Evolutionary conservation across 148 eudicot genomes (phyloP).

Genomic region (Cornus kousa): DNA sequence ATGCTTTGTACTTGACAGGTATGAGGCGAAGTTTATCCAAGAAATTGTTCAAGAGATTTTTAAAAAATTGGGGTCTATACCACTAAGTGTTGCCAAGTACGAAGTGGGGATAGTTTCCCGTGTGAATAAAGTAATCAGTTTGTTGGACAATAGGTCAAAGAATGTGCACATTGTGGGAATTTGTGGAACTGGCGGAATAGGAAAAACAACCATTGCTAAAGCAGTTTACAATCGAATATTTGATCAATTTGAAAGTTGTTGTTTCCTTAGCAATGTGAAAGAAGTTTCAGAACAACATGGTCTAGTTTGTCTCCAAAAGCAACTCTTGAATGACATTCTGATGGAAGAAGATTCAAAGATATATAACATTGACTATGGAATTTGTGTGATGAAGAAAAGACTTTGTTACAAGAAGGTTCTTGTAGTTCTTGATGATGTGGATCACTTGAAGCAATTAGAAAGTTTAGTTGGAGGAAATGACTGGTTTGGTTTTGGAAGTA

Average conservation of each 20-base stretch:
- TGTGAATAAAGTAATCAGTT: background rate
- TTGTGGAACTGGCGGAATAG: slow-evolving; percentile 12
- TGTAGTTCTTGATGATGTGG: no score
- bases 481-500: no score
- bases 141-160: background rate
- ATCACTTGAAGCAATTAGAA: no score
- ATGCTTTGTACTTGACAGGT: no score
- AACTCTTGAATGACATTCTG: background rate
- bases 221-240: background rate
- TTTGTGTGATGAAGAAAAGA: no score
- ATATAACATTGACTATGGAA: no score
- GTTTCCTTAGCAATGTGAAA: slow-evolving; percentile 2
- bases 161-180: slow-evolving; percentile 1
- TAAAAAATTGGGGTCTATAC: background rate
- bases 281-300: background rate
- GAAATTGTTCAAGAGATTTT: slow-evolving; percentile 1
- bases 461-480: no score
- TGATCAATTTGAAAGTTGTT: background rate
- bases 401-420: no score
- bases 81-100: no score
- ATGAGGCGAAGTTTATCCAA: background rate
- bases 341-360: no score
- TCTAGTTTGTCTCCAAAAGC: background rate
- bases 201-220: slow-evolving; percentile 9
- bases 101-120: slow-evolving; percentile 8